Percentiles rank a stretch among this genome's conserved stretches.
These are phyloP conservation scores for Eutreptiella sp. DNA, from an alignment of 208 protist genomes.

Conservation along the genomic window DNA sequence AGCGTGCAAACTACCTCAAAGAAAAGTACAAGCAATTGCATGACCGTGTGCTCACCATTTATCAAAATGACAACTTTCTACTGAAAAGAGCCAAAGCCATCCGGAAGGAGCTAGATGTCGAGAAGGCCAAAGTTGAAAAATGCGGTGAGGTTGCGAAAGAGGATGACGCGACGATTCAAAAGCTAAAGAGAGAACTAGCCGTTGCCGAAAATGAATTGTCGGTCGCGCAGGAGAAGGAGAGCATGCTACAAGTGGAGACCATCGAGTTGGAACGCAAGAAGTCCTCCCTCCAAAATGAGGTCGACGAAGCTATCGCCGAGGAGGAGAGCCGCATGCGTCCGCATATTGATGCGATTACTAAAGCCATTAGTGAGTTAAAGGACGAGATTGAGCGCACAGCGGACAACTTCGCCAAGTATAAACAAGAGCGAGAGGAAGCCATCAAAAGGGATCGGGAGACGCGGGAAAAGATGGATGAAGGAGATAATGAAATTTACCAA, in stretches of 20 bases:
- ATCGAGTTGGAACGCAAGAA: constrained; percentile 77
- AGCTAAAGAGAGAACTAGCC: constrained; percentile 59
- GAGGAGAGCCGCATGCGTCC: constrained; percentile 73
- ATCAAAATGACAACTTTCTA: constrained; percentile 75
- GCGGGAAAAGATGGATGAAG: constrained; percentile 51
- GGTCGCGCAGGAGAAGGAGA: constrained; percentile 70
- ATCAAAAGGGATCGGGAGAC: constrained; percentile 49
- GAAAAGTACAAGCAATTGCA: constrained; percentile 74
- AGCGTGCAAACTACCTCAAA: constrained; percentile 70
- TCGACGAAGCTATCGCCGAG: constrained; percentile 71
- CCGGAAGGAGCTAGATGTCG: constrained; percentile 61
- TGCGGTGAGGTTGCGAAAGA: constrained; percentile 56
- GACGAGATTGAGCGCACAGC: constrained; percentile 62
- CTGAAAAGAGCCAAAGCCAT: constrained; percentile 71
- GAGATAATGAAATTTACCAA: constrained; percentile 52
- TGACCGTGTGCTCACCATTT: constrained; percentile 67
- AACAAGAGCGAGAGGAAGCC: constrained; percentile 43
- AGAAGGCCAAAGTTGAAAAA: constrained; percentile 57
- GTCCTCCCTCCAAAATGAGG: constrained; percentile 69
- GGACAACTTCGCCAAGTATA: constrained; percentile 39
- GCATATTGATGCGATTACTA: constrained; percentile 60
- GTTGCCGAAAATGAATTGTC: constrained; percentile 65
- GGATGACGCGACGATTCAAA: constrained; percentile 73
- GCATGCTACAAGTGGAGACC: constrained; percentile 77
- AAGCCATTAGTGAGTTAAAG: constrained; percentile 60